phyloP scores from a whole-genome alignment of 1,139 yeast genomes.

The Taphrina communis region DNA sequence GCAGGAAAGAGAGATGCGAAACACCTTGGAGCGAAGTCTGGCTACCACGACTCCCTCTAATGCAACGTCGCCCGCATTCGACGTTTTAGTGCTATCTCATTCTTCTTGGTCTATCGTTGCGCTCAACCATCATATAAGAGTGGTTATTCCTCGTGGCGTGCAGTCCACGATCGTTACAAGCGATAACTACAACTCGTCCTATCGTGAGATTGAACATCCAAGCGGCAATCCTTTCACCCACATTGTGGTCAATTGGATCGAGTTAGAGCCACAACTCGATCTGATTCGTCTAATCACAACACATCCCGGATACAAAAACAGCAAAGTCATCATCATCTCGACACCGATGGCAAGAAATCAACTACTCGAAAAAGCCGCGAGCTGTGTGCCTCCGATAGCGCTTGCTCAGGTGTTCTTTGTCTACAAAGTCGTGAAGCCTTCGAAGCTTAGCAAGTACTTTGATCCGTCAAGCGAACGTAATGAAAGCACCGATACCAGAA shows the following conservation, averaged over 20 bases:
- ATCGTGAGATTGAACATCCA: conserved; percentile 19
- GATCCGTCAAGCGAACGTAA: conserved; percentile 41
- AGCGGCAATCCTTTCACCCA: conserved; percentile 49
- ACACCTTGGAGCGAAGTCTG: conserved; percentile 34
- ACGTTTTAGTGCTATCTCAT: conserved; percentile 50
- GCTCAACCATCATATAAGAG: conserved; percentile 50
- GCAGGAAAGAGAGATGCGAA: conserved; percentile 37
- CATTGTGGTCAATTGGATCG: conserved; percentile 49
- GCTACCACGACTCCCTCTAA: neutral
- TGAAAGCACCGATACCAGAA: conserved; percentile 35
- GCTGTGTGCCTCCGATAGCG: conserved; percentile 22
- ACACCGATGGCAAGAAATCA: conserved; percentile 51
- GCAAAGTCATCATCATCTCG: conserved; percentile 49
- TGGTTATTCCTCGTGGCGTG: conserved; percentile 47
- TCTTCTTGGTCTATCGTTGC: conserved; percentile 49
- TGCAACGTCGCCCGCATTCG: neutral
- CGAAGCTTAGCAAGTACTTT: conserved; percentile 45
- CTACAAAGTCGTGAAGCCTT: conserved; percentile 46
- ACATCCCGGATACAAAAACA: conserved; percentile 42
- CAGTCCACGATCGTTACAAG: conserved; percentile 43
- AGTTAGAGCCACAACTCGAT: conserved; percentile 47
- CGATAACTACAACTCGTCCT: conserved; percentile 43
- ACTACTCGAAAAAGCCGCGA: conserved; percentile 43
- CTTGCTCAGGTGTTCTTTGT: conserved; percentile 38
- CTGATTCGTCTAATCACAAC: conserved; percentile 43